phyloP scores from a whole-genome alignment of 371 early-diverging fungal genomes.

The Mortierella sp. region DNA sequence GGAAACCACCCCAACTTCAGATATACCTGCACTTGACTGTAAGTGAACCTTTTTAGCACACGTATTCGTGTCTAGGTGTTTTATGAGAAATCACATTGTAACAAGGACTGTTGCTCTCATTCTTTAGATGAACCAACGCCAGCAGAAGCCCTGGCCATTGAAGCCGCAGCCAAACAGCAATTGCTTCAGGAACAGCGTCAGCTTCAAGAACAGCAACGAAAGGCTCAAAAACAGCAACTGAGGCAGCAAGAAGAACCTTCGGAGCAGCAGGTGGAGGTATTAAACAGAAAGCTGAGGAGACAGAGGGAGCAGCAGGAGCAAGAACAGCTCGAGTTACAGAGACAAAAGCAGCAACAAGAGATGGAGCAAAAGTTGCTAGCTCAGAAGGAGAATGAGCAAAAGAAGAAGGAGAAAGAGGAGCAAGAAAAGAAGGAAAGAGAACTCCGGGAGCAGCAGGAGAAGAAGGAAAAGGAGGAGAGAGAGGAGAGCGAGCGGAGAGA shows the following conservation, averaged over 20 bases:
- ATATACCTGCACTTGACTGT: slow-evolving; percentile 24
- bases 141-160: slow-evolving; percentile 58
- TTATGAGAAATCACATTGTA: too few species aligned
- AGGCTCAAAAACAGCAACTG: slow-evolving; percentile 30
- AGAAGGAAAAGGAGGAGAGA: slow-evolving; percentile 14
- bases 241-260: slow-evolving; percentile 19
- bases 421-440: slow-evolving; percentile 11
- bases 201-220: slow-evolving; percentile 56
- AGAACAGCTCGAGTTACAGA: slow-evolving; percentile 42
- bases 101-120: background rate
- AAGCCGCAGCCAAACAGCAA: slow-evolving; percentile 64
- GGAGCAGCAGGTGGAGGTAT: slow-evolving; percentile 14
- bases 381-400: slow-evolving; percentile 19
- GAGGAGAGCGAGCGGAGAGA: slow-evolving; percentile 21
- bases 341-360: slow-evolving; percentile 32
- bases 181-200: slow-evolving; percentile 44
- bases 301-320: slow-evolving; percentile 40
- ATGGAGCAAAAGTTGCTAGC: slow-evolving; percentile 14
- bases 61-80: too few species aligned
- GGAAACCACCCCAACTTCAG: slow-evolving; percentile 11
- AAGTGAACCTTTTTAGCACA: slow-evolving; percentile 9
- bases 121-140: slow-evolving; percentile 34
- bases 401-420: slow-evolving; percentile 10
- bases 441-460: slow-evolving; percentile 11
- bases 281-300: slow-evolving; percentile 20